Evolutionary conservation across 2,329 filamentous ascomycete genomes (phyloP), one percentile per base, ranked within the genome.

Genomic region (Clarireedia paspali): DNA sequence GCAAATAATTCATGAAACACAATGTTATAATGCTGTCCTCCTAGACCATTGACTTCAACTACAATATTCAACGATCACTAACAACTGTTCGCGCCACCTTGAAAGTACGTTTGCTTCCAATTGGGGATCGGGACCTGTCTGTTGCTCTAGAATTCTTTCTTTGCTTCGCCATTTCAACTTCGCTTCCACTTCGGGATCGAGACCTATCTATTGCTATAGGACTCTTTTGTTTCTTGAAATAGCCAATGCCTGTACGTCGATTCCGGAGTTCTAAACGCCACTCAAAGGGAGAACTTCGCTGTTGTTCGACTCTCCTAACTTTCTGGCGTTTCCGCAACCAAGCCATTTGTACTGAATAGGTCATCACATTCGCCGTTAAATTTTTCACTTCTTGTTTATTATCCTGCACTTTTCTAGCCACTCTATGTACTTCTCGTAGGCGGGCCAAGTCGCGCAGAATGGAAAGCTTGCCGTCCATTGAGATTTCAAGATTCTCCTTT

Each of bases 1-100:
- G 47, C 45, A 49, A 20, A 34, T 48, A 48, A 47, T 34, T 53
- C 44, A 48, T 30, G 50, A 40, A 40, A 49, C 24, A 36, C n/a
- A 15, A 50, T 12, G 2, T 50, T 15, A 50, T 34, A 44, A 47
- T 10, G 14, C 23, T 34, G 7, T 44, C 40, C 40, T 12, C 40
- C 40, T 20, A 23, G 40, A 34, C 30, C 30, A 34, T 34, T 34
- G 30, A 34, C 30, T 34, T 34, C 30, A 34, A 34, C 30, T 14
- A 34, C 30, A 12, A 34, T 12, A 34, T 34, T 34, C 30, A 34
- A 34, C 30, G 30, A 34, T 9, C 9, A 12, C 30, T 34, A 34
- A 34, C 10, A 12, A 34, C 30, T 12, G 10, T 34, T 34, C 30
- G 30, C 4, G 30, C 3, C 10, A 9, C 30, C 9, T 4, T 9